Base-by-base conservation (phyloP, 257 asterid genomes). In the Primulina huaijiensis region DNA sequence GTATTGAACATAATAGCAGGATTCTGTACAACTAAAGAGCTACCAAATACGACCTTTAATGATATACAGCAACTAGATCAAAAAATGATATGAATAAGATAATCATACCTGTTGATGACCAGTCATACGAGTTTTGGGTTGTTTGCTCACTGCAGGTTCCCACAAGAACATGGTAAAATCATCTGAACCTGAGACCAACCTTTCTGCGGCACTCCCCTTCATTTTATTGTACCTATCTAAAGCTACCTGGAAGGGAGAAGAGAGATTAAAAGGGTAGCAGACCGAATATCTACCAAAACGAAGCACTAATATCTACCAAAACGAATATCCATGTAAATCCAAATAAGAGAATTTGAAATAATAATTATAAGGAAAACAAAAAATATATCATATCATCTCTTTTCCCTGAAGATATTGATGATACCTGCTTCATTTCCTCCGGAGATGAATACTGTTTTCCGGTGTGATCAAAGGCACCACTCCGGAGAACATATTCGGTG, bases 171-270 rank as follows among this genome's bases (percentile, higher is more conserved):
- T 93, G 72, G 98, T 93, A 67, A 89, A 89, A 78, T 93, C 97
- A 82, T 93, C 98, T 61, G 98, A 93, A 61, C 98, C 97, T 37
- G 98, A 90, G 66, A 93, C 97, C 82, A 93, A 78, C 60, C 97
- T 82, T 78, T 90, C 97, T 34, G 96, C 96, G 67, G 87, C 90
- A 79, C 74, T 75, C 43, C 90, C 92, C 82, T 84, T 93, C 82
- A 72, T 82, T 83, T 89, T 90, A 52, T 78, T 86, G 85, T 93
- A 90, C 83, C 94, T 87, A 65, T 88, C 96, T 70, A 87, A 79
- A 62, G 98, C 97, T 65, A 86, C 96, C 96, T 92, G 95, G 66
- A 37, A 30, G 60, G 53, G 75, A 62, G 37, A 75, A 59, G 11
- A 38, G 66, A 56, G 29, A 27, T 31, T 23, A 64, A n/a, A 35